Percentiles rank a stretch among this genome's conserved stretches.
These are phyloP conservation scores for Discostella pseudostelligera DNA, from an alignment of 108 stramenopile genomes.

Conservation along the genomic window DNA sequence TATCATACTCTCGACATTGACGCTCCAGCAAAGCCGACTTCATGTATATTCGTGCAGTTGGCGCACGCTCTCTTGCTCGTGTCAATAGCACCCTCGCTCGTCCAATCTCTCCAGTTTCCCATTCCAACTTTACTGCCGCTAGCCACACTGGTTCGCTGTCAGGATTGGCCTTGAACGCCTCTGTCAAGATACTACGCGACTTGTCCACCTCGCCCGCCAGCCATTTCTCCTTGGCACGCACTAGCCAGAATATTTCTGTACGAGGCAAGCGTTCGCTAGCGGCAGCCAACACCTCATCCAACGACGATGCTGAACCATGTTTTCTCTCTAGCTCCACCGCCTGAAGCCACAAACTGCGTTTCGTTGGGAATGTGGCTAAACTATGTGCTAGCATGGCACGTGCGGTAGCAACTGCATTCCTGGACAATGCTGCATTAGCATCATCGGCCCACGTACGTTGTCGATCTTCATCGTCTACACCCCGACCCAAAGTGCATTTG, in stretches of 20 bases:
- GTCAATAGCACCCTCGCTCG: slow-evolving; percentile 85
- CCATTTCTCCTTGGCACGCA: slow-evolving; percentile 97
- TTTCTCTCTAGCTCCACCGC: slow-evolving; percentile 91
- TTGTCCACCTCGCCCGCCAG: slow-evolving; percentile 79
- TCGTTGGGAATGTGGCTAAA: slow-evolving; percentile 73
- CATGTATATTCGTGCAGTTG: slow-evolving; percentile 89
- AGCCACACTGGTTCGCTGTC: slow-evolving; percentile 94
- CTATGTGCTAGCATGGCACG: slow-evolving; percentile 86
- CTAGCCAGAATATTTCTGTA: slow-evolving; percentile 96
- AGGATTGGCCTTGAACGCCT: slow-evolving; percentile 95
- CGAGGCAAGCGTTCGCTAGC: slow-evolving; percentile 81
- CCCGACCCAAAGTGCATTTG: slow-evolving; percentile 79
- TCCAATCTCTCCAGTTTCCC: slow-evolving; percentile 92
- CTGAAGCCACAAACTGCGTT: slow-evolving; percentile 87
- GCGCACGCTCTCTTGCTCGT: slow-evolving; percentile 83
- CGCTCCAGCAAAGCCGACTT: slow-evolving; percentile 93
- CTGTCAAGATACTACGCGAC: slow-evolving; percentile 89
- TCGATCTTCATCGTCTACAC: slow-evolving; percentile 92
- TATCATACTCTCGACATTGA: slow-evolving; percentile 50
- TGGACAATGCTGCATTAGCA: slow-evolving; percentile 72
- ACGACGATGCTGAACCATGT: slow-evolving; percentile 65
- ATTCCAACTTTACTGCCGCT: slow-evolving; percentile 96
- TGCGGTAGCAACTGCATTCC: slow-evolving; percentile 80
- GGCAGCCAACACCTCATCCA: slow-evolving; percentile 81
- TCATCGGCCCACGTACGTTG: slow-evolving; percentile 96